A percentile compares a stretch with the other conserved stretches of the same genome.
These are phyloP conservation scores for Chalara sp. DNA, from an alignment of 2,329 filamentous ascomycete genomes.

Conservation along the genomic window DNA sequence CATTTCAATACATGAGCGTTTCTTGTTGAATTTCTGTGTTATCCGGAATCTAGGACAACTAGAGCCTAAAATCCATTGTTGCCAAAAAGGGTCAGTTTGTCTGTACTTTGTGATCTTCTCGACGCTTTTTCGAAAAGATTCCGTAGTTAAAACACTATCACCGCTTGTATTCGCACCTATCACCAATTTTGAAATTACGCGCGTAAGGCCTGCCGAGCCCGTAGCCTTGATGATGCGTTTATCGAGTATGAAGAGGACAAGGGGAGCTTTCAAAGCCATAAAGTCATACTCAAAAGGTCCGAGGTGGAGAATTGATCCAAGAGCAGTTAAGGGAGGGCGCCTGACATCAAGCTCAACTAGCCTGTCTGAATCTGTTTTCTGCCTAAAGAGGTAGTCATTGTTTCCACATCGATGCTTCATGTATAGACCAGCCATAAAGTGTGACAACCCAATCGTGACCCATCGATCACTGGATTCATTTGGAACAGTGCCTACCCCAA, in stretches of 20 bases:
- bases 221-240: conserved; percentile 84
- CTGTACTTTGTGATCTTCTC: conserved; percentile 85
- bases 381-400: conserved; percentile 87
- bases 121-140: conserved; percentile 73
- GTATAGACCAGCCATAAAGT: conserved; percentile 92
- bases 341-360: conserved; percentile 76
- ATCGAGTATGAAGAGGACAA: conserved; percentile 91
- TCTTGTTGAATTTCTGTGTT: conserved; percentile 92
- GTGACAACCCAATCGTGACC: conserved; percentile 83
- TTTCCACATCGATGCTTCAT: conserved; percentile 87
- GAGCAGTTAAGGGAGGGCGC: conserved; percentile 73
- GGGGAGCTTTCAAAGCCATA: conserved; percentile 79
- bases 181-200: conserved; percentile 80
- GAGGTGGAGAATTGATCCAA: conserved; percentile 71
- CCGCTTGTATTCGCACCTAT: conserved; percentile 76
- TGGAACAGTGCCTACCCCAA: conserved; percentile 85
- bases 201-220: conserved; percentile 69
- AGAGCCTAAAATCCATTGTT: conserved; percentile 83
- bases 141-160: conserved; percentile 62
- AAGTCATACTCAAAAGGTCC: conserved; percentile 86
- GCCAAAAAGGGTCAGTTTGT: conserved; percentile 77
- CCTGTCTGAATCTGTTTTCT: conserved; percentile 77
- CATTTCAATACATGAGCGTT: conserved; percentile 90
- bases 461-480: conserved; percentile 76
- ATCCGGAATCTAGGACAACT: conserved; percentile 87